These are phyloP conservation scores for Colletotrichum sp. DNA, from an alignment of 2,329 filamentous ascomycete species.

Conservation along the genomic window DNA sequence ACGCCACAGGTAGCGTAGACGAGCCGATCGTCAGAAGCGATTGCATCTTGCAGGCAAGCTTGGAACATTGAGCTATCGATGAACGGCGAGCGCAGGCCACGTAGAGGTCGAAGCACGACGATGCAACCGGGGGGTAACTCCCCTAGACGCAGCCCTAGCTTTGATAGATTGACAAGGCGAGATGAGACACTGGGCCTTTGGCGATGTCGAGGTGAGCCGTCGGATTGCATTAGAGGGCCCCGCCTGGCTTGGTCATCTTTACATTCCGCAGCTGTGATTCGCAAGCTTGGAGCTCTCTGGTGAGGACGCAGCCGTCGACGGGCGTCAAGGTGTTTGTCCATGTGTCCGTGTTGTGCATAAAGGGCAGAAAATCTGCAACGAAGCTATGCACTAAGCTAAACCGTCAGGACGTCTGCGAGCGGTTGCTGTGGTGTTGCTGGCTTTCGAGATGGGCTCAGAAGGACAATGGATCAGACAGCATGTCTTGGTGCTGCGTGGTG, in stretches of 20 bases:
- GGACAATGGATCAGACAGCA: background rate
- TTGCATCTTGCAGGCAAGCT: background rate
- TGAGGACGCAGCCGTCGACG: background rate
- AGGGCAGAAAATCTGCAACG: conserved; percentile 1
- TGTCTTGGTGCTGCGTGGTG: background rate
- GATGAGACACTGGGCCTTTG: background rate
- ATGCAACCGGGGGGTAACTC: background rate
- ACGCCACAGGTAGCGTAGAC: background rate
- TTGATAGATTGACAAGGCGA: background rate
- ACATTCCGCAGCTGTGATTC: background rate
- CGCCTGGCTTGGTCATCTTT: background rate
- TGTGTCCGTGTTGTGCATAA: conserved; percentile 2
- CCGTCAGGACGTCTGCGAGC: background rate
- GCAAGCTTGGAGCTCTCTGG: background rate
- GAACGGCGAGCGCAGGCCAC: background rate
- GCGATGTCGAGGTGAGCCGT: background rate
- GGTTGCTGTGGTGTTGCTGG: background rate
- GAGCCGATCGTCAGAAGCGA: background rate
- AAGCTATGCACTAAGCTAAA: background rate
- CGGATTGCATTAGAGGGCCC: background rate
- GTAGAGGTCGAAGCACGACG: background rate
- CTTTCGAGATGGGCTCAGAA: background rate
- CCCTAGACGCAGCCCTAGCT: background rate
- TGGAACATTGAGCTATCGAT: background rate
- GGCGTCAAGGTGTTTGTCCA: background rate